Evolutionary conservation across 164 flowering plant species (phyloP).

Genomic region (Magnolia officinalis): DNA sequence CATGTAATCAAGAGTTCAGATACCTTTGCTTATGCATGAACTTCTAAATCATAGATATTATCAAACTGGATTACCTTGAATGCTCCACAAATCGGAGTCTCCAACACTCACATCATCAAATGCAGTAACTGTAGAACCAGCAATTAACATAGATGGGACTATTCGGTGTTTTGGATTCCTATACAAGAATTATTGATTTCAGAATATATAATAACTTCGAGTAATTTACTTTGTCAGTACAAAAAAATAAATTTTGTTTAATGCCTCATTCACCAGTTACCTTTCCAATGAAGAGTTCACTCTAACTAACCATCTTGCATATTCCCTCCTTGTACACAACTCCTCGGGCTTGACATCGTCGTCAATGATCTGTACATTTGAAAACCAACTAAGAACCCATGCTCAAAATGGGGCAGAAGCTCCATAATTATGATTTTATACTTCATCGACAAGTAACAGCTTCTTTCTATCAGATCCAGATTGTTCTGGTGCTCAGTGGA

Average conservation of each 20-base stretch:
- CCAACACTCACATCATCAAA: slow-evolving; percentile 62
- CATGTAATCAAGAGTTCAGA: background rate
- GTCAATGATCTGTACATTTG: slow-evolving; percentile 69
- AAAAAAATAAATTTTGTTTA: slow-evolving; percentile 4
- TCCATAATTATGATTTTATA: background rate
- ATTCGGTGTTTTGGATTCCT: slow-evolving; percentile 63
- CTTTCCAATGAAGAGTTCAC: slow-evolving; percentile 63
- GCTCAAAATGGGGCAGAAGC: slow-evolving; percentile 36
- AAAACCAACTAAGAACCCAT: slow-evolving; percentile 29
- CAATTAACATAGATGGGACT: slow-evolving; percentile 38
- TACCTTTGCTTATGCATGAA: background rate
- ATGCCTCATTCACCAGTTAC: slow-evolving; percentile 31
- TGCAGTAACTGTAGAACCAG: slow-evolving; percentile 49
- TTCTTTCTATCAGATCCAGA: background rate
- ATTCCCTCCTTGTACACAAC: slow-evolving; percentile 83
- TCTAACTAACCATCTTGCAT: slow-evolving; percentile 82
- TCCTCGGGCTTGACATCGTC: slow-evolving; percentile 53
- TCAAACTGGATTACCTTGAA: slow-evolving; percentile 51
- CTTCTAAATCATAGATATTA: too few relatives aligned
- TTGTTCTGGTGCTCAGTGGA: background rate
- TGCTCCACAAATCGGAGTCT: slow-evolving; percentile 69
- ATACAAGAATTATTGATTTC: slow-evolving; percentile 5
- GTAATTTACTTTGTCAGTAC: background rate
- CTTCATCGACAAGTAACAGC: background rate
- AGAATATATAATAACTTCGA: background rate